Evolutionary conservation across 2,329 filamentous ascomycete species (phyloP).

Genomic region (Trichoderma citrinoviride): DNA sequence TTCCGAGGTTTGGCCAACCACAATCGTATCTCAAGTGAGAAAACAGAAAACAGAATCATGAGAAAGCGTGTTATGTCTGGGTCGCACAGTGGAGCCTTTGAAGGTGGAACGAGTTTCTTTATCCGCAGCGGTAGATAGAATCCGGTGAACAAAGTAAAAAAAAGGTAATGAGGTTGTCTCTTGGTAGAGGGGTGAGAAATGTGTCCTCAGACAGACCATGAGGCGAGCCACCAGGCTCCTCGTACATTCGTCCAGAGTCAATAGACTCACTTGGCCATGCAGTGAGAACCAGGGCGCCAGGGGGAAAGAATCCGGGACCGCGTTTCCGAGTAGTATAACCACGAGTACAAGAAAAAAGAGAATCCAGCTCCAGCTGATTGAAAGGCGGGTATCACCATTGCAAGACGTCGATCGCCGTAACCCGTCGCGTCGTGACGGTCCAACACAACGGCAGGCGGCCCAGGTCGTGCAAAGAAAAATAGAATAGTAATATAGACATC

Average conservation of each 20-base stretch:
- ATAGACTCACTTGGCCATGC: not conserved
- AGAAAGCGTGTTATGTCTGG: constrained; percentile 1
- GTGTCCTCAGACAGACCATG: not conserved
- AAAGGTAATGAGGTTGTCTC: not conserved
- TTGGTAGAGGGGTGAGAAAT: not conserved
- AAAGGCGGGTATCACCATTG: constrained; percentile 19
- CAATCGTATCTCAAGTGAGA: not conserved
- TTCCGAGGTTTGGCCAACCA: constrained; percentile 23
- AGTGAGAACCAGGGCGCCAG: not conserved
- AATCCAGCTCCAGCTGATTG: not conserved
- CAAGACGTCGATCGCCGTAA: not conserved
- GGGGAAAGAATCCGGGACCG: not conserved
- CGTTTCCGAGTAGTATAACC: not conserved
- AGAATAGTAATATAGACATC: constrained; percentile 17
- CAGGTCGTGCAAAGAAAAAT: not conserved
- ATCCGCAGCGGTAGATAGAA: not conserved
- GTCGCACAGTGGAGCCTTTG: not conserved
- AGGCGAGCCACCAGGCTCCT: not conserved
- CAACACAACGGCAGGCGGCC: not conserved
- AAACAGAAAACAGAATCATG: not conserved
- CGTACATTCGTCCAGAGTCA: not conserved
- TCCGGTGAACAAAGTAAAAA: not conserved
- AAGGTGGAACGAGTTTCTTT: not conserved
- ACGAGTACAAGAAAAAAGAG: not conserved
- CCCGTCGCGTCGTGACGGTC: constrained; percentile 11